Conservation (phyloP, 257 asterid species). For the Knoxia roxburghii region DNA sequence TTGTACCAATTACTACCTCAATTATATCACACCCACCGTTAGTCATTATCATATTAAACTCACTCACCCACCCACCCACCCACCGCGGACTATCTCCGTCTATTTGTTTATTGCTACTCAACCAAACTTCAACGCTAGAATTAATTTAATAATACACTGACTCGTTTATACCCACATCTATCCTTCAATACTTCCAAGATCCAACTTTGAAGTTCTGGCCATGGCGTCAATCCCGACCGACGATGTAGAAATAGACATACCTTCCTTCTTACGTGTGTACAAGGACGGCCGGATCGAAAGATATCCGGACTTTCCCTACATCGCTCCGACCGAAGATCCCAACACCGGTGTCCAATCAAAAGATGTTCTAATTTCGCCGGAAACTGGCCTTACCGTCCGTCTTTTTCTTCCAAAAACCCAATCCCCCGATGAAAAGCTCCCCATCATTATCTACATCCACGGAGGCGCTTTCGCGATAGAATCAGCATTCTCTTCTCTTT, state of each 20-base stretch:
- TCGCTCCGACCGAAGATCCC: slow-evolving; percentile 33
- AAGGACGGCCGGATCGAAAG: slow-evolving; percentile 40
- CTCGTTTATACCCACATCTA: too few species aligned
- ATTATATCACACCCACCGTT: too few species aligned
- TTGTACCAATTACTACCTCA: too few species aligned
- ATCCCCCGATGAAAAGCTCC: slow-evolving; percentile 26
- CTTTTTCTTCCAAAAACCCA: slow-evolving; percentile 31
- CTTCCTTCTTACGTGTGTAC: slow-evolving; percentile 23
- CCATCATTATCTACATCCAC: slow-evolving; percentile 48
- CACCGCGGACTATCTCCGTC: too few species aligned
- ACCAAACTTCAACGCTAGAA: too few species aligned
- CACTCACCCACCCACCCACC: too few species aligned
- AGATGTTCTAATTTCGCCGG: slow-evolving; percentile 36
- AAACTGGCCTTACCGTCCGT: slow-evolving; percentile 31
- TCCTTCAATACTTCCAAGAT: too few species aligned
- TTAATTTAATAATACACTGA: too few species aligned
- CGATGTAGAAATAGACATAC: slow-evolving; percentile 30
- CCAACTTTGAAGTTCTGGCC: too few species aligned
- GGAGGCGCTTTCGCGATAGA: slow-evolving; percentile 45
- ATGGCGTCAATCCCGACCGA: too few species aligned
- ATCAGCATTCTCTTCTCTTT: slow-evolving; percentile 33
- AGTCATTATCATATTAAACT: too few species aligned
- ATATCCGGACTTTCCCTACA: neutral
- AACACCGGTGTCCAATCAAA: slow-evolving; percentile 33
- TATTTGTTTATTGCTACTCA: too few species aligned